phyloP scores from a whole-genome alignment of 352 stramenopile genomes.

The Plasmopara halstedii region DNA sequence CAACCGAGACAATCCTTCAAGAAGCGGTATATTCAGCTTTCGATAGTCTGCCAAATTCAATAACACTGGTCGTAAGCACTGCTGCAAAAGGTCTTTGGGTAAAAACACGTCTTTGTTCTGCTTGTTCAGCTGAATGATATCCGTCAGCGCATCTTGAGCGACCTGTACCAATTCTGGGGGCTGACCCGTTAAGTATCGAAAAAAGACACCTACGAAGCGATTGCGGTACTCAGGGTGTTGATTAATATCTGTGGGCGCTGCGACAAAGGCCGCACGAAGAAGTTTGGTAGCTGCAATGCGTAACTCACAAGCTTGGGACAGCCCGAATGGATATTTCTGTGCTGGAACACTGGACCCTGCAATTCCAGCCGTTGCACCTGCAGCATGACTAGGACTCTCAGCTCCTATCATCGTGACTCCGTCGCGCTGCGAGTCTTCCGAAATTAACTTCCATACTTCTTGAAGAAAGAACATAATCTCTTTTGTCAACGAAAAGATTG shows the following conservation, averaged over 20 bases:
- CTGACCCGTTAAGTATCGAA: slow-evolving; percentile 84
- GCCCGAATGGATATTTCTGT: slow-evolving; percentile 82
- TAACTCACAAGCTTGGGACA: slow-evolving; percentile 74
- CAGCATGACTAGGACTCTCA: slow-evolving; percentile 19
- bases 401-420: slow-evolving; percentile 18
- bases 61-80: slow-evolving; percentile 93
- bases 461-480: slow-evolving; percentile 81
- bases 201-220: slow-evolving; percentile 86
- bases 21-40: slow-evolving; percentile 93
- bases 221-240: slow-evolving; percentile 79
- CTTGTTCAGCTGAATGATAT: slow-evolving; percentile 83
- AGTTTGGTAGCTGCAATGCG: slow-evolving; percentile 85
- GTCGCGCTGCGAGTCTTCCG: slow-evolving; percentile 46
- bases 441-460: slow-evolving; percentile 81
- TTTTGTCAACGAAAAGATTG: slow-evolving; percentile 79
- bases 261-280: slow-evolving; percentile 79
- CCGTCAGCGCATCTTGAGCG: slow-evolving; percentile 72
- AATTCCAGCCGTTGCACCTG: slow-evolving; percentile 17
- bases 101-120: slow-evolving; percentile 83
- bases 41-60: slow-evolving; percentile 95
- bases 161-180: slow-evolving; percentile 74
- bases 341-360: slow-evolving; percentile 40
- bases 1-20: slow-evolving; percentile 90
- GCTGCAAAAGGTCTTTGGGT: slow-evolving; percentile 94
- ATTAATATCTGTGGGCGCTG: slow-evolving; percentile 76